Evolutionary conservation across 2,329 filamentous ascomycete species (phyloP).

Genomic region (Trichophyton equinum): DNA sequence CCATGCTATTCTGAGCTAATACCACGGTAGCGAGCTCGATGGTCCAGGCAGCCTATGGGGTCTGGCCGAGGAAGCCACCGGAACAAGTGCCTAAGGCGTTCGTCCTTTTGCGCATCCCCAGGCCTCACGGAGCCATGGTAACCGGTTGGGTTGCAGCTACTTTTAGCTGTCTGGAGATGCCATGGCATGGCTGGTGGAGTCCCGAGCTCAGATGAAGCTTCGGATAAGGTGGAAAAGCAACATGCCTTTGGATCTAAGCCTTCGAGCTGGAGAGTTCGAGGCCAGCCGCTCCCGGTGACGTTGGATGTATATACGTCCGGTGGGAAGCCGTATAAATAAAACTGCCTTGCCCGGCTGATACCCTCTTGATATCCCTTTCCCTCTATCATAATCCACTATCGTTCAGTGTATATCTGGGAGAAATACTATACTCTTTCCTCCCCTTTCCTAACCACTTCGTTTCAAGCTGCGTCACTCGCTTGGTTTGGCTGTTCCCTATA

Average conservation of each 20-base stretch:
- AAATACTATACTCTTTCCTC: background rate
- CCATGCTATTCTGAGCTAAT: background rate
- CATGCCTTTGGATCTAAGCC: background rate
- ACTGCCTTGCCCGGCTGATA: background rate
- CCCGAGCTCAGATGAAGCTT: background rate
- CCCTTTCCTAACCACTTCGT: background rate
- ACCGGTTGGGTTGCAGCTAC: background rate
- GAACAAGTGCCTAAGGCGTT: background rate
- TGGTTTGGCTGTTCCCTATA: background rate
- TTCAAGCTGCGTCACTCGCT: background rate
- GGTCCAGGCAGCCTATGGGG: background rate
- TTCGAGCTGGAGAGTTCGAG: background rate
- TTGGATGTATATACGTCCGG: background rate
- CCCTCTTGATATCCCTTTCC: background rate
- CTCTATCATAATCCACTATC: constrained; percentile 1
- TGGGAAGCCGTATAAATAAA: background rate
- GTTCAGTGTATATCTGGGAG: background rate
- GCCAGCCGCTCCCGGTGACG: background rate
- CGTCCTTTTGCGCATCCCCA: background rate
- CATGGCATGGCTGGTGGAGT: background rate
- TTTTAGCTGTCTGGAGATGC: background rate
- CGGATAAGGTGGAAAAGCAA: background rate
- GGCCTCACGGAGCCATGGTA: background rate
- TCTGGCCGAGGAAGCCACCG: background rate
- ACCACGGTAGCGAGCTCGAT: background rate